Base-by-base conservation (phyloP, 2,329 filamentous ascomycete genomes). In the Aspergillus pseudotamarii region DNA sequence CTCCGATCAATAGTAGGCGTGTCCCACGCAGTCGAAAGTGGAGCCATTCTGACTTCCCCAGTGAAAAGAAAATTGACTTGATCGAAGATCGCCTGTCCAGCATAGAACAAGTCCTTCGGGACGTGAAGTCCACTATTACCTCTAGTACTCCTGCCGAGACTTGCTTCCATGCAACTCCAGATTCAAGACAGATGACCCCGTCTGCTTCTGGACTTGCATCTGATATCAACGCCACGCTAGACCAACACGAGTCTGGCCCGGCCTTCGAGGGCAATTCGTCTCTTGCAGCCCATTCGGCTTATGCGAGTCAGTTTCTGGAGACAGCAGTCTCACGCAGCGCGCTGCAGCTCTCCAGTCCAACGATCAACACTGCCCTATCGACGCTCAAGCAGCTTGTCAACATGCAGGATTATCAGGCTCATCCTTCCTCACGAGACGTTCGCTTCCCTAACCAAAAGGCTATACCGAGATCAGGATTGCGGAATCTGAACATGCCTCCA, bases 21-120 rank as follows among this genome's bases (percentile, higher is more conserved):
- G 16, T 6, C 9, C 3, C 32, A 59, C n/a, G 9, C 28, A 16
- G 36, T 16, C 14, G 5, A 51, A 51, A 26, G 32, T 46, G n/a
- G 34, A 36, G 5, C 21, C 51, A 8, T 55, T 26, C 28, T 10
- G 21, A 57, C 51, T 28, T 21, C n/a, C 23, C 19, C 53, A 84
- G 82, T 72, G 84, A 86, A 69, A 81, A 77, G 68, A 84, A 85
- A 70, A 83, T 86, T 56, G 83, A 85, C 64, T 69, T 80, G 14
- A 84, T 86, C 57, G 83, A 84, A 67, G 79, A 82, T 34, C 79
- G 83, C 19, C 73, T 86, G 10, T 76, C 77, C 8, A 76, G 77
- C n/a, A 84, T 86, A 46, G 83, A 85, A 65, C 70, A 57, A 71
- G 72, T 70, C 67, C 69, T 73, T 19, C 65, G 50, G 41, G 71